A percentile compares a stretch with the other conserved stretches of the same genome.
These are phyloP conservation scores for Kingdonia uniflora DNA, from an alignment of 164 flowering plant species.

Conservation along the genomic window DNA sequence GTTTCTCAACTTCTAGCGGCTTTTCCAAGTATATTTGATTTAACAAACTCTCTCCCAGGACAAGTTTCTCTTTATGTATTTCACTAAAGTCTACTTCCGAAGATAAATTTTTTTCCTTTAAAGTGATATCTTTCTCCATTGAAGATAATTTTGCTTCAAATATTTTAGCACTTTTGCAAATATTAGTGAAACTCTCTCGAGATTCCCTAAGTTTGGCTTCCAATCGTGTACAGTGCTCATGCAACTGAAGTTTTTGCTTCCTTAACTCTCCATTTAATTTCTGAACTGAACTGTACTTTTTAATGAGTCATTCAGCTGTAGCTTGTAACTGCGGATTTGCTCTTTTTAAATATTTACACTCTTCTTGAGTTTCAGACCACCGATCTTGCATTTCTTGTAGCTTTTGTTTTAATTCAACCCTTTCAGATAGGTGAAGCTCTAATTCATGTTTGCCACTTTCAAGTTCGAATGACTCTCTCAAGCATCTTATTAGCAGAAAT, in stretches of 20 bases:
- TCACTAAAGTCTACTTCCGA: conserved; percentile 39
- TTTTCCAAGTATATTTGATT: conserved; percentile 37
- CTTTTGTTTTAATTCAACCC: conserved; percentile 26
- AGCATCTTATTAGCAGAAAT: conserved; percentile 42
- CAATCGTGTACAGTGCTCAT: conserved; percentile 28
- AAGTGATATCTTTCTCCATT: conserved; percentile 31
- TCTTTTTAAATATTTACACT: conserved; percentile 37
- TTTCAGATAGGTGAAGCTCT: conserved; percentile 39
- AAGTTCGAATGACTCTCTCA: conserved; percentile 37
- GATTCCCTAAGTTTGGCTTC: conserved; percentile 41
- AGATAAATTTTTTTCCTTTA: conserved; percentile 35
- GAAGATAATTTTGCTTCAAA: conserved; percentile 42
- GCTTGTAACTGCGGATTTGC: conserved; percentile 37
- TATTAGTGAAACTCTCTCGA: conserved; percentile 22
- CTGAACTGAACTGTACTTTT: conserved; percentile 40
- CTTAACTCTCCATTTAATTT: conserved; percentile 38
- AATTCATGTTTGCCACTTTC: conserved; percentile 40
- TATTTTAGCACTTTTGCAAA: conserved; percentile 29
- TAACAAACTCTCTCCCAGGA: conserved; percentile 27
- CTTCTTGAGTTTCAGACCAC: conserved; percentile 42
- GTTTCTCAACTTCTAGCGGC: conserved; percentile 39
- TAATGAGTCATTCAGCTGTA: conserved; percentile 35
- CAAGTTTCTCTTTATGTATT: conserved; percentile 35
- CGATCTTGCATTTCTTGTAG: conserved; percentile 31
- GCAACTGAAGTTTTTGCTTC: conserved; percentile 43